These are phyloP conservation scores for Fallopia convolvulus DNA, from an alignment of 148 eudicot species.

Conservation along the genomic window DNA sequence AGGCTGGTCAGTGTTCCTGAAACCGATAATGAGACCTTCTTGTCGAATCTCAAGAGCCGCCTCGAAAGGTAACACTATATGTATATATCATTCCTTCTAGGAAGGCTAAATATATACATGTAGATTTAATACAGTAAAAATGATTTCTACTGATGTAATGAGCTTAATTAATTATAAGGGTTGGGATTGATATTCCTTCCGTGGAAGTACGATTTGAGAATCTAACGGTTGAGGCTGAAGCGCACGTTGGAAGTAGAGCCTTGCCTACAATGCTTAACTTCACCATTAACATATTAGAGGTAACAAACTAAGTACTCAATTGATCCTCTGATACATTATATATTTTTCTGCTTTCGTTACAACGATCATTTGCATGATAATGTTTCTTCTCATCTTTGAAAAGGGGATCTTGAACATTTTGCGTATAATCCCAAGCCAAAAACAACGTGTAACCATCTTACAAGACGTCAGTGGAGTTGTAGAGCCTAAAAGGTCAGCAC, in stretches of 20 bases:
- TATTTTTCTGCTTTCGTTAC: no score
- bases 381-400: not conserved
- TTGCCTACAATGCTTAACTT: conserved; percentile 45
- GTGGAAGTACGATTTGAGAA: conserved; percentile 63
- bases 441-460: conserved; percentile 42
- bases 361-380: not conserved
- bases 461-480: conserved; percentile 46
- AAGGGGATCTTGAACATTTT: conserved; percentile 30
- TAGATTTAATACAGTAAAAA: no score
- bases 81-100: no score
- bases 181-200: conserved; percentile 54
- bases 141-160: not conserved
- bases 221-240: conserved; percentile 51
- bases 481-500: conserved; percentile 50
- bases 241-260: conserved; percentile 49
- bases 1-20: conserved; percentile 8
- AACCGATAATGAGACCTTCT: conserved; percentile 16
- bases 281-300: not conserved
- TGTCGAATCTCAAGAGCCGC: conserved; percentile 6
- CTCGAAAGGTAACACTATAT: not conserved
- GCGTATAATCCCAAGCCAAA: conserved; percentile 32
- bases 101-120: conserved; percentile 18
- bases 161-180: no score
- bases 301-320: not conserved
- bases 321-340: no score